Base-by-base conservation (phyloP, 83 land plant genomes). In the Isoetes engelmannii region DNA sequence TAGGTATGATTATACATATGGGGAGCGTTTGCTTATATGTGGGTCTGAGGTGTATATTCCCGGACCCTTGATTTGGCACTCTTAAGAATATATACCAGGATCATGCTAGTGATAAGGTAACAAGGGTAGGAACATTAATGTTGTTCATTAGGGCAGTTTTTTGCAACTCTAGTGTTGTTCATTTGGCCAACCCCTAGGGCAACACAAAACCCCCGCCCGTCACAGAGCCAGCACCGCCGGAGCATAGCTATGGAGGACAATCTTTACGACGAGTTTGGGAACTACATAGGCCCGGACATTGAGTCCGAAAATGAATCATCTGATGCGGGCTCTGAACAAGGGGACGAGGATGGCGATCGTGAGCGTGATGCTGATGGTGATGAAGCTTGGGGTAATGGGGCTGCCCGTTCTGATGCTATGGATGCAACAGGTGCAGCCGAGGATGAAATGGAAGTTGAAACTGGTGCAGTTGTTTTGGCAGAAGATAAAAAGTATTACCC, bases 401-500 rank as follows among this genome's bases (percentile, higher is more conserved):
- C 43, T 42, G 44, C 18, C 44, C n/a, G 45, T n/a, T 17, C 15
- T 6, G 41, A 44, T 20, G 41, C 13, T 17, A 7, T 63, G 6
- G 65, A 75, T 3, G 54, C 12, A 12, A 10, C 12, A 12, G 15
- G n/a, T 3, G 37, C 37, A 28, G 54, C 54, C 15, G 54, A 10
- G 12, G 54, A 51, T 10, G 67, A 64, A 17, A 47, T 41, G 15
- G 45, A 41, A 47, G 67, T 41, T 7, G 45, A 44, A 7, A 74
- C 70, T 15, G 68, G 68, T 6, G 78, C 74, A 8, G 66, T 75
- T 15, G 93, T 94, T 48, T 84, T 94, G 44, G 97, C 99, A 4
- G 99, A 94, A 73, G 99, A 94, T 77, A 90, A 92, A 82, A 94
- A 94, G 73, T 94, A 94, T 71, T 94, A 94, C 65, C 97, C 97